A percentile compares a stretch with the other conserved stretches of the same genome.
Evolutionary conservation across 106 monocot genomes (phyloP).

Genomic region (Dactylorhiza incarnata): DNA sequence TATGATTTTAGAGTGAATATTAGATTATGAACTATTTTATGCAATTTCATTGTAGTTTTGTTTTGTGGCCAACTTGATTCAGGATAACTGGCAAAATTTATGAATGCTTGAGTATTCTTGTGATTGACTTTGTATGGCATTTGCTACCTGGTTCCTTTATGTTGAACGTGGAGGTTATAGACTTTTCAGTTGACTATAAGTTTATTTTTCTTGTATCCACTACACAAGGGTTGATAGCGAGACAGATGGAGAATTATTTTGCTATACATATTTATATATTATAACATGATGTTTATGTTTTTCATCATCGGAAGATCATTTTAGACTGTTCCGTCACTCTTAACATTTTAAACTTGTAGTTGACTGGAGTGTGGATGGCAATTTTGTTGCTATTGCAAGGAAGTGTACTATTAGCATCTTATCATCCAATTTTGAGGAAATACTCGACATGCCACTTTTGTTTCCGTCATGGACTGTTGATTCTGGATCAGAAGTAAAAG

Average conservation of each 20-base stretch:
- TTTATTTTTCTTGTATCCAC: neutral
- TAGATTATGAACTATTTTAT: neutral
- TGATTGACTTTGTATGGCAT: neutral
- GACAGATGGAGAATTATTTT: too few relatives aligned
- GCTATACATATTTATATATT: neutral
- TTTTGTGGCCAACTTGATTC: neutral
- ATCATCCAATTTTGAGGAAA: constrained; percentile 52
- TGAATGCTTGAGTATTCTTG: neutral
- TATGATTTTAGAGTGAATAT: neutral
- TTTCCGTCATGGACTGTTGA: constrained; percentile 37
- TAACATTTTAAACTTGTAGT: constrained; percentile 28
- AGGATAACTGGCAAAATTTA: neutral
- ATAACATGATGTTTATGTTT: neutral
- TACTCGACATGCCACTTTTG: constrained; percentile 37
- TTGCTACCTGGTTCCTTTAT: neutral
- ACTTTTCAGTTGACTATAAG: neutral
- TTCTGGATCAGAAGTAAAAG: constrained; percentile 39
- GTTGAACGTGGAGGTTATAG: neutral
- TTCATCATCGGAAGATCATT: neutral
- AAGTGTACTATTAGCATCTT: constrained; percentile 46
- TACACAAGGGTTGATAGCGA: neutral
- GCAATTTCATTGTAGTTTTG: neutral
- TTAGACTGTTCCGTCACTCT: neutral
- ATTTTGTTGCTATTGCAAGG: constrained; percentile 57
- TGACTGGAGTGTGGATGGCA: constrained; percentile 64